Percentiles rank a stretch among this genome's conserved stretches.
Evolutionary conservation across 1,284 basidiomycete species (phyloP).

Genomic region (Bjerkandera adusta): DNA sequence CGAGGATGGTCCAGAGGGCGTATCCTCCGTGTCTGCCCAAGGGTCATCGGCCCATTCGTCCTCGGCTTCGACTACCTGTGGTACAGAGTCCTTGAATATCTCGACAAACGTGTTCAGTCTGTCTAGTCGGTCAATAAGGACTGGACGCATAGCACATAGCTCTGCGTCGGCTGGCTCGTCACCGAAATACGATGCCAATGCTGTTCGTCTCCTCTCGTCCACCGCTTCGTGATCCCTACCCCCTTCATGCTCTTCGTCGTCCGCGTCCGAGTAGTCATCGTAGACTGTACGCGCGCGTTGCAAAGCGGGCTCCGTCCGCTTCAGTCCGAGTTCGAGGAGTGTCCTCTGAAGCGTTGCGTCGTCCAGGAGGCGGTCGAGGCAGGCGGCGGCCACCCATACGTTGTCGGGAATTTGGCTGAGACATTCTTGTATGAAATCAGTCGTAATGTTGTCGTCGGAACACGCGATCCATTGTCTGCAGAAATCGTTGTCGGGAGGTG

Average conservation of each 20-base stretch:
- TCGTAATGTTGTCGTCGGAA: slow-evolving; percentile 52
- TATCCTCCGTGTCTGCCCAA: slow-evolving; percentile 56
- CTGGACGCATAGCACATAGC: slow-evolving; percentile 57
- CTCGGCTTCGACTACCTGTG: slow-evolving; percentile 25
- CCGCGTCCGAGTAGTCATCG: slow-evolving; percentile 17
- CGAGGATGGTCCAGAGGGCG: slow-evolving; percentile 19
- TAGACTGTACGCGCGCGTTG: slow-evolving; percentile 43
- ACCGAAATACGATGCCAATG: slow-evolving; percentile 49
- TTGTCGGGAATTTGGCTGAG: slow-evolving; percentile 59
- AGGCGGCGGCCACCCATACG: slow-evolving; percentile 73
- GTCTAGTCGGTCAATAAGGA: slow-evolving; percentile 63
- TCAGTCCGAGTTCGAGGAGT: slow-evolving; percentile 60
- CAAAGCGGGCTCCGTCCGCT: slow-evolving; percentile 49
- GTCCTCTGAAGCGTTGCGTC: slow-evolving; percentile 51
- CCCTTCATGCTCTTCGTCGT: slow-evolving; percentile 27
- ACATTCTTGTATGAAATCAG: slow-evolving; percentile 43
- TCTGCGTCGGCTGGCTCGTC: slow-evolving; percentile 55
- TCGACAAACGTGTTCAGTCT: slow-evolving; percentile 66
- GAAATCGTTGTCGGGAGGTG: slow-evolving; percentile 27
- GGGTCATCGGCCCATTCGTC: slow-evolving; percentile 81
- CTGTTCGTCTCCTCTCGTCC: slow-evolving; percentile 21
- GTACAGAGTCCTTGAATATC: slow-evolving; percentile 42
- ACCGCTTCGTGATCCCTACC: slow-evolving; percentile 6
- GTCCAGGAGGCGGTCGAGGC: slow-evolving; percentile 64
- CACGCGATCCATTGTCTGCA: slow-evolving; percentile 56